Evolutionary conservation across 1,284 basidiomycete genomes (phyloP).

Genomic region (Ceratobasidium papillatum): DNA sequence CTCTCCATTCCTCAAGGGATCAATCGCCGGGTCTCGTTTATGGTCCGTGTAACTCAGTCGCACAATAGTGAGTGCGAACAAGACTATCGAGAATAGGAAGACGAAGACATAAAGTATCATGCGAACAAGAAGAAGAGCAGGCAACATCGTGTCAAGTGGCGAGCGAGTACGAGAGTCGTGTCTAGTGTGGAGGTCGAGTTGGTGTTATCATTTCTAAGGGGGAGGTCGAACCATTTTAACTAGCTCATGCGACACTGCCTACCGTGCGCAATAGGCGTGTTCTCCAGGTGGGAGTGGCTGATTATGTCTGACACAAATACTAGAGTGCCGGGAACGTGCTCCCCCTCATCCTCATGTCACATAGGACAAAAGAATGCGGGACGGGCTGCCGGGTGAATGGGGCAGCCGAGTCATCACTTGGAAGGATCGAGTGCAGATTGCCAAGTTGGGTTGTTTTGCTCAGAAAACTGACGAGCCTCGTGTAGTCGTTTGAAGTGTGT

Average conservation of each 20-base stretch:
- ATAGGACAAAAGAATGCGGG: not conserved
- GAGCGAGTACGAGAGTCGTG: not conserved
- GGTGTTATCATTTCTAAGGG: slow-evolving; percentile 4
- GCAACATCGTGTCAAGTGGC: slow-evolving; percentile 13
- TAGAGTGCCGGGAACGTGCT: not conserved
- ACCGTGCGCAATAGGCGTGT: slow-evolving; percentile 31
- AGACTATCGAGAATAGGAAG: slow-evolving; percentile 24
- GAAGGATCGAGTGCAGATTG: slow-evolving; percentile 10
- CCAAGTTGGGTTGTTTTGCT: not conserved
- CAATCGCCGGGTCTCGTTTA: slow-evolving; percentile 20
- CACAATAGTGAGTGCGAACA: slow-evolving; percentile 32
- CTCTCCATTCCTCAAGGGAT: slow-evolving; percentile 21
- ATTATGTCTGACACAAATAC: not conserved
- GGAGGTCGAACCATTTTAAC: slow-evolving; percentile 9
- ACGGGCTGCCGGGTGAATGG: not conserved
- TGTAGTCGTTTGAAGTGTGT: slow-evolving; percentile 11
- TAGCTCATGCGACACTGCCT: slow-evolving; percentile 17
- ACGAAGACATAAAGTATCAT: slow-evolving; percentile 16
- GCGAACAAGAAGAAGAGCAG: slow-evolving; percentile 3
- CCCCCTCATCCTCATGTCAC: not conserved
- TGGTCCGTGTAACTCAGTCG: slow-evolving; percentile 28
- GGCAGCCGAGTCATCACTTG: not conserved
- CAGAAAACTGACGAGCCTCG: slow-evolving; percentile 3
- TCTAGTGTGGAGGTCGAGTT: slow-evolving; percentile 5
- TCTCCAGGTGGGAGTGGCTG: not conserved